Percentiles rank a stretch among this genome's conserved stretches.
Conservation (phyloP, 345 rosid species). For the Gossypium ekmanianum region DNA sequence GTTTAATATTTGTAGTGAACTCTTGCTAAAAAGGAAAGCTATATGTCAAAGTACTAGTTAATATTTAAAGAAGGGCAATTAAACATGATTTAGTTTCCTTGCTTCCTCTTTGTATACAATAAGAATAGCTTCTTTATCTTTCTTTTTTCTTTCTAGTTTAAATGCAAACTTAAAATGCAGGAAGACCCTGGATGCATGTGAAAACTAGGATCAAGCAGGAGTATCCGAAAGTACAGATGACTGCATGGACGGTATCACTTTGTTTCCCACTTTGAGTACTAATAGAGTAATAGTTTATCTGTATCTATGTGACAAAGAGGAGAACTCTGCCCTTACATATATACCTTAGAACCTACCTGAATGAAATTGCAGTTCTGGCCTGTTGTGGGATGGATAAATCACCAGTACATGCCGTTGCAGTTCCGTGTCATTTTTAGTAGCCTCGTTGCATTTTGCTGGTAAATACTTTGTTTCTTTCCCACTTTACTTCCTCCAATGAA, state of each 20-base stretch:
- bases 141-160: conserved; percentile 6
- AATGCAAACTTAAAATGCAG: conserved; percentile 41
- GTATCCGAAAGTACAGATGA: conserved; percentile 63
- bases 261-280: background rate
- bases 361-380: conserved; percentile 76
- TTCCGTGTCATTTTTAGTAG: conserved; percentile 83
- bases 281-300: background rate
- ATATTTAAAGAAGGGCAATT: background rate
- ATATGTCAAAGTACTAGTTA: background rate
- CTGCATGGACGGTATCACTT: conserved; percentile 76
- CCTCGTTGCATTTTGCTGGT: conserved; percentile 71
- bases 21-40: background rate
- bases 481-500: background rate
- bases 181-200: conserved; percentile 76
- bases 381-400: conserved; percentile 81
- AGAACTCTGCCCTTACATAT: background rate
- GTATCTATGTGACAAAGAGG: conserved; percentile 13
- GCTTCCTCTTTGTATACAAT: background rate
- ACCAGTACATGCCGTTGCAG: conserved; percentile 77
- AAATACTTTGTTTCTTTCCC: conserved; percentile 6
- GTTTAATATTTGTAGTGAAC: background rate
- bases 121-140: background rate
- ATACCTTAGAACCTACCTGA: background rate
- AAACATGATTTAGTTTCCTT: background rate
- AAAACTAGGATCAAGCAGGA: conserved; percentile 67